Evolutionary conservation across 352 stramenopile species (phyloP), one percentile per base, ranked within the genome.

Genomic region (Phytophthora fragariaefolia): DNA sequence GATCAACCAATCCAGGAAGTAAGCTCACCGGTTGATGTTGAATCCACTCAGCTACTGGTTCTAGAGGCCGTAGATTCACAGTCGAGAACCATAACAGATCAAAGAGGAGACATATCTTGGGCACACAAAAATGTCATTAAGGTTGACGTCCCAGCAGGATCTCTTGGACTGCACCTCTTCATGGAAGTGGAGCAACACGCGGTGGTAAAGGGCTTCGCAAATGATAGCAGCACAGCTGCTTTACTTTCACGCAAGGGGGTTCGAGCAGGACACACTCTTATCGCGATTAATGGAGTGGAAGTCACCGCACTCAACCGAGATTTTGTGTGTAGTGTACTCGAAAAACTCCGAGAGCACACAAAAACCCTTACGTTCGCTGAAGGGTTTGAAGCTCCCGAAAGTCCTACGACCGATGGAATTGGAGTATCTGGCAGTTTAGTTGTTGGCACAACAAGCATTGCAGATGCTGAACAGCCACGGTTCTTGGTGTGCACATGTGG

Each of bases 401-500:
- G n/a, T n/a, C n/a, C n/a, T n/a, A 8, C 15, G 1, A 28, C 24
- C 2, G 50, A 40, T 58, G 63, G 76, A 30, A 63, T 36, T 34
- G 68, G 45, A 9, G 53, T 15, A 1, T 67, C 48, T 4, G 59
- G 68, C 27, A 40, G 40, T 43, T 20, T 57, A 13, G 13, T 48
- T 26, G 24, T 58, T 18, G 56, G 63, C 17, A 52, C 59, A 20
- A 62, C 22, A n/a, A 71, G 71, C 58, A 52, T 69, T 46, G 58
- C 64, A 18, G 66, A 85, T 2, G 59, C 76, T 4, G 73, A 87
- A 46, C 74, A 63, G 12, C 76, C 75, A 18, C 74, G 79, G 0
- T 84, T 90, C 49, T 66, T 92, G 36, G 52, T 92, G 10, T 90
- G 82, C 23, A 81, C 79, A 1, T 92, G 82, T 23, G 82, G 82